Evolutionary conservation across 352 stramenopile species (phyloP).

Genomic region (Phytophthora citricola): DNA sequence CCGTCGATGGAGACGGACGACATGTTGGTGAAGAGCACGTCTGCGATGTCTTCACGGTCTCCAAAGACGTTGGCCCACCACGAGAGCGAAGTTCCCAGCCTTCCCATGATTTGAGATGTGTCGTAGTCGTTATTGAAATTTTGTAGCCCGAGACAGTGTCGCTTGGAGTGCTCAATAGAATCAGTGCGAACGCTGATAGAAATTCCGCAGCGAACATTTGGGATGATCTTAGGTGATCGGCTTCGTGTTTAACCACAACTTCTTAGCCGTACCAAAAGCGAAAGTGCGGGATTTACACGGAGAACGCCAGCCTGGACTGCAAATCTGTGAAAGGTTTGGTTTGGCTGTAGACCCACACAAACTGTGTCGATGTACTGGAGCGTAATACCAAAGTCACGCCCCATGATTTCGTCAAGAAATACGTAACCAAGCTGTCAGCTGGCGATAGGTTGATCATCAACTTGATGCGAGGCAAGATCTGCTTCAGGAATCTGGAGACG

Average conservation of each 20-base stretch:
- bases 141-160: not conserved
- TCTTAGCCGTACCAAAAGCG: not conserved
- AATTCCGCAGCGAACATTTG: no score
- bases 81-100: constrained; percentile 57
- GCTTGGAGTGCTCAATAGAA: not conserved
- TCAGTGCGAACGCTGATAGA: no score
- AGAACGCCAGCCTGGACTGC: not conserved
- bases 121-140: constrained; percentile 6
- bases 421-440: constrained; percentile 2
- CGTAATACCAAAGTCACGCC: not conserved
- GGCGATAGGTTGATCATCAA: not conserved
- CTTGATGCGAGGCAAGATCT: constrained; percentile 5
- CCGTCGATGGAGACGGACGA: constrained; percentile 31
- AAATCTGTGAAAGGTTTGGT: constrained; percentile 6
- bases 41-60: constrained; percentile 43
- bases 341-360: no score
- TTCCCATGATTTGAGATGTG: constrained; percentile 36
- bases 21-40: constrained; percentile 49
- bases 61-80: constrained; percentile 64
- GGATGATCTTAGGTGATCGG: no score
- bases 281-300: not conserved
- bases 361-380: no score
- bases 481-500: constrained; percentile 1
- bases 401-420: no score
- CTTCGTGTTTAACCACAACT: no score